phyloP scores from a whole-genome alignment of 306 rosid species.

The Neltuma alba region DNA sequence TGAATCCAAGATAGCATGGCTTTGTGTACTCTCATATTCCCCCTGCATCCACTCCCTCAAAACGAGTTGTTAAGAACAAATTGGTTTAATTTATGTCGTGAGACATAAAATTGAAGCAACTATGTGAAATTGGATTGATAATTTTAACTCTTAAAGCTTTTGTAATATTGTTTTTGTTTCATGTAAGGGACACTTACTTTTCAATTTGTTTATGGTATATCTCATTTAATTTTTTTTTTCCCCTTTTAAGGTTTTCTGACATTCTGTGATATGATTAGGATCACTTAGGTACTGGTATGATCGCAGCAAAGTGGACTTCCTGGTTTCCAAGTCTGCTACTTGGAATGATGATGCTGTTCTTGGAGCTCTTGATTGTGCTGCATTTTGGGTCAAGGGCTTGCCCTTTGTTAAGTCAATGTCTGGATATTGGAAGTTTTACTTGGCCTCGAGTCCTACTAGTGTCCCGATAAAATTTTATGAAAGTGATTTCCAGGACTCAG shows the following conservation, averaged over 20 bases:
- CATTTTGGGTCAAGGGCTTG: conserved; percentile 79
- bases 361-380: conserved; percentile 78
- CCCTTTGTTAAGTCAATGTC: conserved; percentile 87
- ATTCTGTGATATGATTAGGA: conserved; percentile 51
- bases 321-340: conserved; percentile 73
- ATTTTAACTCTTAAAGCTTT: neutral
- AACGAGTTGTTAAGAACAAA: neutral
- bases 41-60: no score
- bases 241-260: conserved; percentile 20
- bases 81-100: neutral
- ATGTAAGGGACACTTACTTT: neutral
- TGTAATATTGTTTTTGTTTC: neutral
- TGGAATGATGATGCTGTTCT: conserved; percentile 85
- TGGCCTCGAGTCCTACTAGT: conserved; percentile 69
- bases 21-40: neutral
- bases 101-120: conserved; percentile 1
- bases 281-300: conserved; percentile 87
- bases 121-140: conserved; percentile 10
- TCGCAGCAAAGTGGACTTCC: conserved; percentile 73
- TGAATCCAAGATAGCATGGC: neutral
- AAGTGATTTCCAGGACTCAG: conserved; percentile 60
- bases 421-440: conserved; percentile 85
- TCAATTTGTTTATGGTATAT: neutral
- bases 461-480: conserved; percentile 70
- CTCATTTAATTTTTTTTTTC: neutral